These are phyloP conservation scores for Abrus pulchellus DNA, from an alignment of 306 rosid species.

Conservation along the genomic window DNA sequence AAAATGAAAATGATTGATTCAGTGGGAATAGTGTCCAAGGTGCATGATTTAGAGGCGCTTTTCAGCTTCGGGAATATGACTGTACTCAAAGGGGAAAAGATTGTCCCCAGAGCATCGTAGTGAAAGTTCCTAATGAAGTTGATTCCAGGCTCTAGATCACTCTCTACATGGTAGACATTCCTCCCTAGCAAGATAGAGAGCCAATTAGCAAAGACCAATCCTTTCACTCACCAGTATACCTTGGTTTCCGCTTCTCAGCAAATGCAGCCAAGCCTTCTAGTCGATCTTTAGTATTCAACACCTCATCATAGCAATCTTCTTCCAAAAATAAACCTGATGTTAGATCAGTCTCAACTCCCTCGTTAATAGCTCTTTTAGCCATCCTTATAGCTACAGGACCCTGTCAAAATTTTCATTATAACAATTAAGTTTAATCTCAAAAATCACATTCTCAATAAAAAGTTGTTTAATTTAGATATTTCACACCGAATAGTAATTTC, in stretches of 20 bases:
- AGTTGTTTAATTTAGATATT: slow-evolving; percentile 3
- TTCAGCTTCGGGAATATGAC: slow-evolving; percentile 19
- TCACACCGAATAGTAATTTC: slow-evolving; percentile 6
- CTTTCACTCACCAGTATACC: slow-evolving; percentile 67
- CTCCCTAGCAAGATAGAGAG: slow-evolving; percentile 29
- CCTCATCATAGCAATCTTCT: slow-evolving; percentile 81
- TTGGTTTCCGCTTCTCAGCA: slow-evolving; percentile 93
- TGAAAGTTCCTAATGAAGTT: slow-evolving; percentile 5
- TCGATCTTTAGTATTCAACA: slow-evolving; percentile 78
- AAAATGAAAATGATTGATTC: slow-evolving; percentile 30
- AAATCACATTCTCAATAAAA: background rate
- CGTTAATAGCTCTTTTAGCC: slow-evolving; percentile 85
- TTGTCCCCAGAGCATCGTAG: slow-evolving; percentile 8
- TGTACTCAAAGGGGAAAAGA: background rate
- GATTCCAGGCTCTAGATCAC: slow-evolving; percentile 19
- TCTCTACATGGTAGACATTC: slow-evolving; percentile 30
- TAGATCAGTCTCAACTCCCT: slow-evolving; percentile 72
- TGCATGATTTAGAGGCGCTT: slow-evolving; percentile 10
- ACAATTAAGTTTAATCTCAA: slow-evolving; percentile 20
- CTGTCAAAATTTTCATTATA: slow-evolving; percentile 52
- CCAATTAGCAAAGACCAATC: slow-evolving; percentile 22
- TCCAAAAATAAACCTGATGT: slow-evolving; percentile 67
- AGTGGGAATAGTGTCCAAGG: slow-evolving; percentile 21
- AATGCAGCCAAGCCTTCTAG: slow-evolving; percentile 91
- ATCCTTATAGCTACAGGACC: slow-evolving; percentile 91